Evolutionary conservation across 768 basidiomycete species (phyloP).

Genomic region (Trametes cubensis): DNA sequence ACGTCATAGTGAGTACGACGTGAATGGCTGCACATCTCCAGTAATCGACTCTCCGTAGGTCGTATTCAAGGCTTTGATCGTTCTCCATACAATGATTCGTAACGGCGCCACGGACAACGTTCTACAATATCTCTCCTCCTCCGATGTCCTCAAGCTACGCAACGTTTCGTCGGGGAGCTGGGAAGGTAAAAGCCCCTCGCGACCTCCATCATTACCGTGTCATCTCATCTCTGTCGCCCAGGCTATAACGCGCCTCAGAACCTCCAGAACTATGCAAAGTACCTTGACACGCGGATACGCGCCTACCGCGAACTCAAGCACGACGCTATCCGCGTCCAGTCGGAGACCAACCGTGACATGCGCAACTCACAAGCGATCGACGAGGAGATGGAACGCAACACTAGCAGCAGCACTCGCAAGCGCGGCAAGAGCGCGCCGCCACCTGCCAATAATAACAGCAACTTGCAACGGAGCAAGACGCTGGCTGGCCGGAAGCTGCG

Average conservation of each 20-base stretch:
- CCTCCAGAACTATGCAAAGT: conserved; percentile 82
- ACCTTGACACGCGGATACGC: conserved; percentile 86
- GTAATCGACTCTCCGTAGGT: conserved; percentile 51
- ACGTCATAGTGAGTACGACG: conserved; percentile 69
- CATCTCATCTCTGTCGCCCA: conserved; percentile 33
- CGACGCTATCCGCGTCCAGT: conserved; percentile 91
- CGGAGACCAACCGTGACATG: conserved; percentile 88
- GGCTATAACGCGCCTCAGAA: conserved; percentile 88
- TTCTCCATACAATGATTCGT: conserved; percentile 94
- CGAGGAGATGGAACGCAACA: conserved; percentile 45
- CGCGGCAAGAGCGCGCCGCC: conserved; percentile 28
- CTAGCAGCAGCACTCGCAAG: conserved; percentile 30
- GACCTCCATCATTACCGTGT: not conserved
- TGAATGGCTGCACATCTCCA: not conserved
- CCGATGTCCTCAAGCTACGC: conserved; percentile 78
- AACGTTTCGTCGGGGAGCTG: conserved; percentile 82
- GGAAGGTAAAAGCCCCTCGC: conserved; percentile 65
- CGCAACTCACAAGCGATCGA: conserved; percentile 66
- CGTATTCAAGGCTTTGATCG: conserved; percentile 97
- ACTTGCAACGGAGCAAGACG: conserved; percentile 63
- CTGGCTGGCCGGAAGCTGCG: conserved; percentile 83
- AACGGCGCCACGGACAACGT: conserved; percentile 96
- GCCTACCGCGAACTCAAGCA: conserved; percentile 91
- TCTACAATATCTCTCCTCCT: conserved; percentile 76
- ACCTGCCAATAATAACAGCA: conserved; percentile 38